Evolutionary conservation across 768 basidiomycete genomes (phyloP).

Genomic region (Lactarius deliciosus): DNA sequence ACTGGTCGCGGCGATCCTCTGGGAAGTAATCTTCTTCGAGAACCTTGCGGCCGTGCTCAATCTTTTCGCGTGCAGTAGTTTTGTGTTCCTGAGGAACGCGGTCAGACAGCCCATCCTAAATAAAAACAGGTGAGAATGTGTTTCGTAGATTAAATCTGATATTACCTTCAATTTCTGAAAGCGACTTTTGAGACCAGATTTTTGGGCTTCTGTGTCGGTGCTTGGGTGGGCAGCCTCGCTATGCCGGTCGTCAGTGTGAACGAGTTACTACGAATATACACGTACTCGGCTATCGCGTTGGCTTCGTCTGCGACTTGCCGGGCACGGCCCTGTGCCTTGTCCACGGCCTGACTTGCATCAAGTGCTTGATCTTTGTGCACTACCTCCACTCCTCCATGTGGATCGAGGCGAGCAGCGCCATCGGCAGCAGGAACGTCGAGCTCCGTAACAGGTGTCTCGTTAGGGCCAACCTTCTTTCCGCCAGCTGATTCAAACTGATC

Average conservation of each 20-base stretch:
- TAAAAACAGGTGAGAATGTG: not conserved
- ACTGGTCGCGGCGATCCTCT: slow-evolving; percentile 85
- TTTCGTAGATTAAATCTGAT: not conserved
- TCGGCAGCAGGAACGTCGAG: slow-evolving; percentile 47
- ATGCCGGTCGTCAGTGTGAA: not conserved
- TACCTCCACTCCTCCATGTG: slow-evolving; percentile 43
- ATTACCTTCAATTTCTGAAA: slow-evolving; percentile 37
- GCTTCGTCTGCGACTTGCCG: slow-evolving; percentile 30
- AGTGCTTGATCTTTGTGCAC: slow-evolving; percentile 35
- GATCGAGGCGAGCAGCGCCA: slow-evolving; percentile 49
- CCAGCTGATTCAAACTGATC: slow-evolving; percentile 60
- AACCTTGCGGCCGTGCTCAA: slow-evolving; percentile 63
- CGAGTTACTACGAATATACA: not conserved
- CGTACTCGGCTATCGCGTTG: slow-evolving; percentile 30
- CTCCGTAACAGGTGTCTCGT: slow-evolving; percentile 50
- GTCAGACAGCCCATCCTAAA: slow-evolving; percentile 48
- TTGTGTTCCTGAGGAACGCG: slow-evolving; percentile 70
- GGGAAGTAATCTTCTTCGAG: slow-evolving; percentile 86
- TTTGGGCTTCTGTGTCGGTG: slow-evolving; percentile 42
- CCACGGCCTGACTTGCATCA: slow-evolving; percentile 32
- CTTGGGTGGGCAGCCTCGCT: slow-evolving; percentile 34
- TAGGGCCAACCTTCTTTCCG: slow-evolving; percentile 43
- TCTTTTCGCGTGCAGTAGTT: slow-evolving; percentile 50
- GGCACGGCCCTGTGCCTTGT: slow-evolving; percentile 14
- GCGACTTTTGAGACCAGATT: slow-evolving; percentile 36